A percentile compares a stretch with the other conserved stretches of the same genome.
Evolutionary conservation across 208 protist species (phyloP).

Genomic region (Crithidia expoeki): DNA sequence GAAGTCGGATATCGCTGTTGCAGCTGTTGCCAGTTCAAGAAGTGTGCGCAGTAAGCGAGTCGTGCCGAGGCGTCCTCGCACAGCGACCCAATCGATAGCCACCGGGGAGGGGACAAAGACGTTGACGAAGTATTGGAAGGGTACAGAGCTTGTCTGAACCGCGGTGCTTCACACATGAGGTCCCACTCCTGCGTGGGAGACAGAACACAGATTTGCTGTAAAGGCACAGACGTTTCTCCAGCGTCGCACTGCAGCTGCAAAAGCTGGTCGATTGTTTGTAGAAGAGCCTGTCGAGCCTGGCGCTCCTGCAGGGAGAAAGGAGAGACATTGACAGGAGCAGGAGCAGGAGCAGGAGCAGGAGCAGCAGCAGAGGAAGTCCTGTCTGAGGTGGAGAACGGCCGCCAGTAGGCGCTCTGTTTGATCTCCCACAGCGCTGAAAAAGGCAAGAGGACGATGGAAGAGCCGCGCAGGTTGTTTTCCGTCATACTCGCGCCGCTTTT

Average conservation of each 20-base stretch:
- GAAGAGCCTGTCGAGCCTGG: constrained; percentile 47
- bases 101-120: constrained; percentile 12
- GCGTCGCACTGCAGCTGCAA: constrained; percentile 54
- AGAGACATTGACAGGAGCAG: background rate
- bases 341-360: background rate
- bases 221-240: background rate
- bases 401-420: constrained; percentile 56
- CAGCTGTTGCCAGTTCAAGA: constrained; percentile 17
- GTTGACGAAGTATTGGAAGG: background rate
- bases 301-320: constrained; percentile 70
- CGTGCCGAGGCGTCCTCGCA: constrained; percentile 50
- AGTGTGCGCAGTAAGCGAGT: constrained; percentile 47
- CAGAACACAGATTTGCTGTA: constrained; percentile 18
- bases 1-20: background rate
- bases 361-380: background rate
- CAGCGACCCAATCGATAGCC: constrained; percentile 42
- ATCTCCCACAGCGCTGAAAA: constrained; percentile 68
- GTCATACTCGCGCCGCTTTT: no score
- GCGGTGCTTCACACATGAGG: constrained; percentile 48
- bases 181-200: constrained; percentile 64
- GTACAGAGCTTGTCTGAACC: constrained; percentile 28
- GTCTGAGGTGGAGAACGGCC: background rate
- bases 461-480: background rate
- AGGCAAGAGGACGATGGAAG: constrained; percentile 40
- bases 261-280: constrained; percentile 61